Conservation (phyloP, 2,329 filamentous ascomycete genomes). For the Cercospora nicotianae region DNA sequence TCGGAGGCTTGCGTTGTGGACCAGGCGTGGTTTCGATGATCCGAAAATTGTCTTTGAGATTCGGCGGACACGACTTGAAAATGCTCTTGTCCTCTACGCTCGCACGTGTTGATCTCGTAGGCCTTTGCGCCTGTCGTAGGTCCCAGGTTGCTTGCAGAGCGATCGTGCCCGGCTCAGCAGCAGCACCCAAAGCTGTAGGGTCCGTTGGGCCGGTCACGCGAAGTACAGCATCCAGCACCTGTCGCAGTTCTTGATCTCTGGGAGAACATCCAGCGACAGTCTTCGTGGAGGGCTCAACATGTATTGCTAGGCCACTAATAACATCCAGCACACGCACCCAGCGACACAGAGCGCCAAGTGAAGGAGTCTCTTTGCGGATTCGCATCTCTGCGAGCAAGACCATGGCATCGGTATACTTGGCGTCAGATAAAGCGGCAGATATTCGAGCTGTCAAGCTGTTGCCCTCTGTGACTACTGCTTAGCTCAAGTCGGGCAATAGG, state of each 20-base stretch:
- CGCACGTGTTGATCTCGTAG: slow-evolving; percentile 52
- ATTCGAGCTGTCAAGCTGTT: slow-evolving; percentile 67
- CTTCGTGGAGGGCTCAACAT: slow-evolving; percentile 48
- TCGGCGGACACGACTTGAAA: slow-evolving; percentile 43
- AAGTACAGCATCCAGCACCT: slow-evolving; percentile 64
- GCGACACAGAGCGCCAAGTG: slow-evolving; percentile 67
- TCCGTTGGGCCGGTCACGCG: slow-evolving; percentile 64
- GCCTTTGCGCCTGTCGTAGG: slow-evolving; percentile 48
- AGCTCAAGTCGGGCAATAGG: neutral
- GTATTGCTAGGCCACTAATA: slow-evolving; percentile 63
- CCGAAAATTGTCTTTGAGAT: slow-evolving; percentile 50
- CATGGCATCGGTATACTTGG: slow-evolving; percentile 64
- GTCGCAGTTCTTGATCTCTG: slow-evolving; percentile 57
- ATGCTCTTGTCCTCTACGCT: slow-evolving; percentile 61
- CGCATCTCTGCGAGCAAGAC: slow-evolving; percentile 69
- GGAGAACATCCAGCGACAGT: slow-evolving; percentile 42
- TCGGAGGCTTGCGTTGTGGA: slow-evolving; percentile 63
- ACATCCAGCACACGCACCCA: slow-evolving; percentile 73
- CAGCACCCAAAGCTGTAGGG: slow-evolving; percentile 26
- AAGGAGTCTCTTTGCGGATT: slow-evolving; percentile 64
- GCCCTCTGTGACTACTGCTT: slow-evolving; percentile 46
- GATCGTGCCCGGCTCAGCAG: slow-evolving; percentile 48
- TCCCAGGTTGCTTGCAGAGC: slow-evolving; percentile 63
- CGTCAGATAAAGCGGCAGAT: slow-evolving; percentile 65
- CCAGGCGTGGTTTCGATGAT: slow-evolving; percentile 64